A percentile compares a stretch with the other conserved stretches of the same genome.
These are phyloP conservation scores for Penicillium parvum DNA, from an alignment of 495 filamentous ascomycete genomes.

Conservation along the genomic window DNA sequence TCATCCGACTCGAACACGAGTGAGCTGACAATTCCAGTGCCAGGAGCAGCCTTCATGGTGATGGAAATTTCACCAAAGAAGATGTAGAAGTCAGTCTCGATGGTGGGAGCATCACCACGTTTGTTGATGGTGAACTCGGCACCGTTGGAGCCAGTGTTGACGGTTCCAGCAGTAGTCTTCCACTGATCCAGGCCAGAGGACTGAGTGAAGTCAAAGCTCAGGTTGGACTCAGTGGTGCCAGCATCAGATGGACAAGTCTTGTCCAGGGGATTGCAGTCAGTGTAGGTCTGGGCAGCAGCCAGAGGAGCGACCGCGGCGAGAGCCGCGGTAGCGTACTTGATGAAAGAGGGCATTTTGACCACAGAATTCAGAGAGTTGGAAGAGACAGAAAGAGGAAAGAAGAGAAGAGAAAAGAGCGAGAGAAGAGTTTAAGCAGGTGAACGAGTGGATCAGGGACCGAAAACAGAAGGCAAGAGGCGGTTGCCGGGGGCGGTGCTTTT, in stretches of 20 bases:
- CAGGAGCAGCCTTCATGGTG: constrained; percentile 65
- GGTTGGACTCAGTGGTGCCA: constrained; percentile 9
- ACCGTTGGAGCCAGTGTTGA: constrained; percentile 49
- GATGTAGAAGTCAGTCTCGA: constrained; percentile 70
- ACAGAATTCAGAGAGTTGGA: background rate
- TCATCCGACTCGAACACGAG: constrained; percentile 83
- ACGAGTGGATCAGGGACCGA: constrained; percentile 5
- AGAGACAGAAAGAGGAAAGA: background rate
- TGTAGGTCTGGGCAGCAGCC: constrained; percentile 44
- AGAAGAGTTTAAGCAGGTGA: constrained; percentile 1
- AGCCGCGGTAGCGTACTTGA: constrained; percentile 33
- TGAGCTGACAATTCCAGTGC: constrained; percentile 72
- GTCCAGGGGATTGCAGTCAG: constrained; percentile 40
- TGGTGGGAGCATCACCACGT: constrained; percentile 67
- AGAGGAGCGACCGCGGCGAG: constrained; percentile 35
- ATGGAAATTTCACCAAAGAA: constrained; percentile 73
- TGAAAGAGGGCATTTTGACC: constrained; percentile 24
- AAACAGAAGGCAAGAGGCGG: constrained; percentile 5
- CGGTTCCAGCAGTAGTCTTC: constrained; percentile 54
- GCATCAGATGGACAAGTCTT: constrained; percentile 18
- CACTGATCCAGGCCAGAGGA: constrained; percentile 50
- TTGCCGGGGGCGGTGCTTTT: constrained; percentile 2
- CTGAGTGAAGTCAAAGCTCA: constrained; percentile 55
- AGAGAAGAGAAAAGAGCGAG: background rate
- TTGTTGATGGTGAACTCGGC: constrained; percentile 69